These are phyloP conservation scores for Populus tremula DNA, from an alignment of 345 rosid genomes.

Conservation along the genomic window DNA sequence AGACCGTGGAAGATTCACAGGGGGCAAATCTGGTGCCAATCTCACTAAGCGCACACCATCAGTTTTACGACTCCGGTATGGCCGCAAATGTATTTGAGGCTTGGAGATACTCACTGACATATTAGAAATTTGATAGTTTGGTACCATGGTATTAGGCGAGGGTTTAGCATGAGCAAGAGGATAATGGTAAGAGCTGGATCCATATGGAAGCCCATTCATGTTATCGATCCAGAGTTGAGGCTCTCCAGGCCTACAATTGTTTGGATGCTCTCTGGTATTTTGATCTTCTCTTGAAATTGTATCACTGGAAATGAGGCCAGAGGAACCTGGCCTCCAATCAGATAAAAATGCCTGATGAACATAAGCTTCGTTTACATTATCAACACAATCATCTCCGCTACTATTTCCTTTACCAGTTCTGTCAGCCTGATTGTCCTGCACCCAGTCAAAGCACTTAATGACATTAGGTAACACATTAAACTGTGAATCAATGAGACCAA, in stretches of 20 bases:
- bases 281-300: slow-evolving; percentile 19
- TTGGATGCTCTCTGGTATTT: slow-evolving; percentile 33
- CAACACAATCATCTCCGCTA: slow-evolving; percentile 55
- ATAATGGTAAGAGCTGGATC: slow-evolving; percentile 16
- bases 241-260: slow-evolving; percentile 22
- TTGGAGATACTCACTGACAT: slow-evolving; percentile 26
- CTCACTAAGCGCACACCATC: slow-evolving; percentile 61
- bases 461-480: slow-evolving; percentile 6
- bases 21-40: slow-evolving; percentile 91
- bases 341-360: slow-evolving; percentile 89
- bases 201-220: slow-evolving; percentile 35
- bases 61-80: slow-evolving; percentile 45
- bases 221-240: slow-evolving; percentile 31
- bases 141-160: slow-evolving; percentile 20
- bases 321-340: slow-evolving; percentile 67
- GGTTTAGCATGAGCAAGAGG: slow-evolving; percentile 24
- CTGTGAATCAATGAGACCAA: background rate
- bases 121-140: slow-evolving; percentile 26
- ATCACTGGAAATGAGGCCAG: slow-evolving; percentile 28
- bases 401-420: slow-evolving; percentile 42
- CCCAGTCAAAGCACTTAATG: background rate
- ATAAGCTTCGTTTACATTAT: slow-evolving; percentile 57
- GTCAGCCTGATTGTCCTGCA: slow-evolving; percentile 56
- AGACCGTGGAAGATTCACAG: slow-evolving; percentile 86
- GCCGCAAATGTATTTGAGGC: slow-evolving; percentile 40